These are phyloP conservation scores for Coccomyxa sp. DNA, from an alignment of 139 green algal species.

Conservation along the genomic window DNA sequence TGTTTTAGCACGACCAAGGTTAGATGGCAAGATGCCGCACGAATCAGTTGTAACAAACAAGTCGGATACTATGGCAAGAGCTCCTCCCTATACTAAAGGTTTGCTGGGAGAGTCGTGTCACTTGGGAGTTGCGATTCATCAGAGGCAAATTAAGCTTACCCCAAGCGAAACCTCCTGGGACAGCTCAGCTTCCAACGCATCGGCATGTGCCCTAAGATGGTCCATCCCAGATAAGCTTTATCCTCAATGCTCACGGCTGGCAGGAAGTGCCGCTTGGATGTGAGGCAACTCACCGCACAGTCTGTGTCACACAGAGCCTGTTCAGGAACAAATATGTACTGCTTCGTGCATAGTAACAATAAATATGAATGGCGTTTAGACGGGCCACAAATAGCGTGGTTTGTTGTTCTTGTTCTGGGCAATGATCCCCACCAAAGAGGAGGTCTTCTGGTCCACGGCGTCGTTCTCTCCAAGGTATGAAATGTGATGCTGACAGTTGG, in stretches of 20 bases:
- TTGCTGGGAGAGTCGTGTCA: no score
- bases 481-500: no score
- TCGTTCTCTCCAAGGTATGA: no score
- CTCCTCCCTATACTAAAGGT: no score
- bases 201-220: neutral
- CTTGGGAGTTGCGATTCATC: no score
- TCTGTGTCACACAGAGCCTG: neutral
- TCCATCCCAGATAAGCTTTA: neutral
- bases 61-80: neutral
- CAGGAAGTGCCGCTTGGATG: neutral
- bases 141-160: neutral
- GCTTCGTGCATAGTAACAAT: neutral
- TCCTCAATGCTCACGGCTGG: neutral
- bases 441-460: no score
- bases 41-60: neutral
- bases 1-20: neutral
- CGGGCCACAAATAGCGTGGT: no score
- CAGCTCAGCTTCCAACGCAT: constrained; percentile 9
- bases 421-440: no score
- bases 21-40: neutral
- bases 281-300: neutral
- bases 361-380: neutral
- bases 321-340: neutral
- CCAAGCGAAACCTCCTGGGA: constrained; percentile 18
- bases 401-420: no score